A percentile compares a stretch with the other conserved stretches of the same genome.
phyloP scores from a whole-genome alignment of 106 monocot species.

The Apostasia shenzhenica region DNA sequence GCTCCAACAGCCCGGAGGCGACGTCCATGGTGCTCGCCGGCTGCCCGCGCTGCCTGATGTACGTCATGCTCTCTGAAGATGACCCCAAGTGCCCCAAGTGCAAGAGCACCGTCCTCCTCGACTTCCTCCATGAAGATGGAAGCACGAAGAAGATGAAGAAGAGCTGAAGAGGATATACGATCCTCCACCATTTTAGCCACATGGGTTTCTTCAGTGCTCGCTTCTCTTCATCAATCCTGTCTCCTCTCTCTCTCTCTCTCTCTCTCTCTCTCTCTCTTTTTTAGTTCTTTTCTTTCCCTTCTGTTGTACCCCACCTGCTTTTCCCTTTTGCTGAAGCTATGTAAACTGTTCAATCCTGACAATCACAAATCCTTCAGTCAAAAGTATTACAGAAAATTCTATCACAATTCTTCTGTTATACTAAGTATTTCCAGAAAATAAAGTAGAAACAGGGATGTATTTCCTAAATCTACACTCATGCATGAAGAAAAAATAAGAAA shows the following conservation, averaged over 20 bases:
- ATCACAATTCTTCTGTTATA: neutral
- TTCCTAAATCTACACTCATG: neutral
- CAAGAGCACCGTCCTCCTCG: conserved; percentile 54
- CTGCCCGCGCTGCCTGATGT: conserved; percentile 58
- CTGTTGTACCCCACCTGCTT: neutral
- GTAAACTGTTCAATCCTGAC: conserved; percentile 20
- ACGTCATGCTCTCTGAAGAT: conserved; percentile 52
- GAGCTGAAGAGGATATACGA: neutral
- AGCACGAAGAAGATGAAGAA: conserved; percentile 22
- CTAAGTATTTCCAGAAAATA: too few relatives aligned
- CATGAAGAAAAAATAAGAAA: neutral
- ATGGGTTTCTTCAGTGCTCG: neutral
- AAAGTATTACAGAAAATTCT: neutral
- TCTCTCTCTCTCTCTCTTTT: neutral
- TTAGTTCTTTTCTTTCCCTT: neutral
- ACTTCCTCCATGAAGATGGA: conserved; percentile 29
- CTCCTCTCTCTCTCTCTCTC: neutral
- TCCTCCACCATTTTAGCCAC: neutral
- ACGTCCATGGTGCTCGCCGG: conserved; percentile 59
- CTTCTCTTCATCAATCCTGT: neutral
- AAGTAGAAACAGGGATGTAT: neutral
- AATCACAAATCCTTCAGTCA: conserved; percentile 18
- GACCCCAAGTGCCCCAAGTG: conserved; percentile 64
- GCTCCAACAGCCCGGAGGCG: conserved; percentile 40
- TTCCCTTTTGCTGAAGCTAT: conserved; percentile 7